phyloP scores from a whole-genome alignment of 345 rosid species.

The Orychophragmus violaceus region DNA sequence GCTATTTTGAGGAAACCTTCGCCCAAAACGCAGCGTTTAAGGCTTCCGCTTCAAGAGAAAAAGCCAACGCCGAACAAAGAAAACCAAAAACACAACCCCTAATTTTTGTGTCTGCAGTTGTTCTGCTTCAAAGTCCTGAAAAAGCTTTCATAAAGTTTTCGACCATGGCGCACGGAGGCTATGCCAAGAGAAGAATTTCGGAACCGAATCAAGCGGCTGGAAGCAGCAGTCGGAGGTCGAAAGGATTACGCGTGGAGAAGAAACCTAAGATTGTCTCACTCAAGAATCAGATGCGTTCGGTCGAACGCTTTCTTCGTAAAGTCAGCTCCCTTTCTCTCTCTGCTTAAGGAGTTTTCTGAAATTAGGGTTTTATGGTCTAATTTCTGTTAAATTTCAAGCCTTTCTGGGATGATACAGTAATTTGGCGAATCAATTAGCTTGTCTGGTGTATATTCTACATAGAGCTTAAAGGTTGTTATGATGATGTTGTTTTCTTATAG shows the following conservation, averaged over 20 bases:
- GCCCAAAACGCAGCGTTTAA: neutral
- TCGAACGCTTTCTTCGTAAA: constrained; percentile 97
- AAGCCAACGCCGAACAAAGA: neutral
- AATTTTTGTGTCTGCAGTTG: constrained; percentile 1
- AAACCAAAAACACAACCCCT: constrained; percentile 5
- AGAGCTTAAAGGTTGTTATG: neutral
- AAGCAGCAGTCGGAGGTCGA: constrained; percentile 64
- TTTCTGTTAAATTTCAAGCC: neutral
- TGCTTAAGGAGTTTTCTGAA: neutral
- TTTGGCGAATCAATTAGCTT: neutral
- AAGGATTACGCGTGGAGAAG: constrained; percentile 63
- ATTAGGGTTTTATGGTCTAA: constrained; percentile 1
- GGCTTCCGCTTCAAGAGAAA: neutral
- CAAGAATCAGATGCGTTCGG: constrained; percentile 92
- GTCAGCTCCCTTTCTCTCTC: constrained; percentile 27
- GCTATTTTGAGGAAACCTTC: neutral
- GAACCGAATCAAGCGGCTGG: constrained; percentile 45
- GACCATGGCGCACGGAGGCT: constrained; percentile 93
- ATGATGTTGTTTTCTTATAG: neutral
- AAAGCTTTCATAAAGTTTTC: neutral
- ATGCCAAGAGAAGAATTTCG: constrained; percentile 63
- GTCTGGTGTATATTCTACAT: neutral
- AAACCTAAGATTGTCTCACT: constrained; percentile 72
- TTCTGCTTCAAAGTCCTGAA: too few relatives aligned
- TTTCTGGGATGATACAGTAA: neutral